Base-by-base conservation (phyloP, 2,329 filamentous ascomycete species). In the Calonectria pauciramosa region DNA sequence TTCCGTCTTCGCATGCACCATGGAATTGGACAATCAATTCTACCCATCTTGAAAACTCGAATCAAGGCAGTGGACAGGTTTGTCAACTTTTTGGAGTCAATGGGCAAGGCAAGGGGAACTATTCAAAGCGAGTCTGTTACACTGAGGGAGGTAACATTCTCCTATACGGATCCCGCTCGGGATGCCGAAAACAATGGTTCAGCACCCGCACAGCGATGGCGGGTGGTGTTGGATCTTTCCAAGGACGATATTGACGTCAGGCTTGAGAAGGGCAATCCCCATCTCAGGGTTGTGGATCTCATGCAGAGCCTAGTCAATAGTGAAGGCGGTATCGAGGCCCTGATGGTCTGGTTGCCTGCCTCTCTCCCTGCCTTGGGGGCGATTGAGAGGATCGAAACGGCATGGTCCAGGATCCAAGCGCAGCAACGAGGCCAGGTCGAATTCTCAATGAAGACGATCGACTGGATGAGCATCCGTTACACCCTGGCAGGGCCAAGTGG, bases 31-130 rank as follows among this genome's bases (percentile, higher is more conserved):
- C 86, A 87, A 56, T 87, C 92, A 0, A 88, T 93, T 18, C 83
- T 95, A 5, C 87, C 89, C 5, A 85, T 88, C n/a, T 87, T 96
- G 26, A 86, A 88, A 75, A 86, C 89, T 66, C 89, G 92, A 34
- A 86, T 96, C 59, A 89, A 91, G 77, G 90, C 92, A 16, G 90
- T 97, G 72, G 91, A 94, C 80, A 91, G 93, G 26, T 88, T 97
- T 34, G 92, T 95, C 49, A 90, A 90, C 54, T 95, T 94, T 80
- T 87, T 95, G 32, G 90, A 92, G 56, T 91, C 93, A 1, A 90
- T 96, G 75, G 87, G 91, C 70, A 86, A 88, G 75, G 87, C 90
- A 77, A 86, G 87, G 60, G 88, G 87, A 20, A 87, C 89, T 67
- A 89, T 94, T 44, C 86, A 86, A 54, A 90, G 90, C 81, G 89